Percentiles rank a stretch among this genome's conserved stretches.
Conservation (phyloP, 805 yeast genomes). For the Yamadazyma sp. region DNA sequence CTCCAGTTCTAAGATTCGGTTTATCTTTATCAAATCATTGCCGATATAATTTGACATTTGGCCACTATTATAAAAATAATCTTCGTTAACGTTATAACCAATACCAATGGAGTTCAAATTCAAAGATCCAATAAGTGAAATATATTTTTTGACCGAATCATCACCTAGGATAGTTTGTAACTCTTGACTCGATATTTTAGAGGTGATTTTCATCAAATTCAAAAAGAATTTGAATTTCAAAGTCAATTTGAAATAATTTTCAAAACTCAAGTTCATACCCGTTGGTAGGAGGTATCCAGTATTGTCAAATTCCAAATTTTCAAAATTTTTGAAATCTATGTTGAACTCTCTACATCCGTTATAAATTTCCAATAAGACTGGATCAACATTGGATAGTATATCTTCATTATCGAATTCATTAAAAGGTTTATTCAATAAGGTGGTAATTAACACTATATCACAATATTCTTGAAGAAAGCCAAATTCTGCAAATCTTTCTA, state of each 20-base stretch:
- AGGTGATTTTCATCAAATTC: constrained; percentile 11
- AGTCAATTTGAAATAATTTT: constrained; percentile 7
- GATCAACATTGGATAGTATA: not conserved
- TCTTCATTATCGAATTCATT: constrained; percentile 5
- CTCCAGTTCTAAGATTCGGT: constrained; percentile 7
- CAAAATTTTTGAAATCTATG: constrained; percentile 2
- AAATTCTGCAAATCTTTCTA: not conserved
- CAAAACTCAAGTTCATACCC: constrained; percentile 7
- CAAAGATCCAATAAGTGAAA: constrained; percentile 10
- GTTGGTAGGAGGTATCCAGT: constrained; percentile 8
- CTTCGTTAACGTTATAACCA: constrained; percentile 10
- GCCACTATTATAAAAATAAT: constrained; percentile 10
- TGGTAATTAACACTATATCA: constrained; percentile 1
- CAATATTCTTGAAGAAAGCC: constrained; percentile 11
- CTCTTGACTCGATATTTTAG: constrained; percentile 7
- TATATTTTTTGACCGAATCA: constrained; percentile 6
- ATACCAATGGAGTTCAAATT: constrained; percentile 10
- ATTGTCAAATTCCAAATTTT: constrained; percentile 1
- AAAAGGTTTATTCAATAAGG: constrained; percentile 10
- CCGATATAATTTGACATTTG: not conserved
- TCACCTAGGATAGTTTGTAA: constrained; percentile 4
- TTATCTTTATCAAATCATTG: constrained; percentile 1
- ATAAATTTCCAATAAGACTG: not conserved
- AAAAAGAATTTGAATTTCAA: constrained; percentile 12
- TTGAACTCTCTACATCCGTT: constrained; percentile 6